Conservation (phyloP, 257 asterid genomes). For the Thymus mandschuricus region DNA sequence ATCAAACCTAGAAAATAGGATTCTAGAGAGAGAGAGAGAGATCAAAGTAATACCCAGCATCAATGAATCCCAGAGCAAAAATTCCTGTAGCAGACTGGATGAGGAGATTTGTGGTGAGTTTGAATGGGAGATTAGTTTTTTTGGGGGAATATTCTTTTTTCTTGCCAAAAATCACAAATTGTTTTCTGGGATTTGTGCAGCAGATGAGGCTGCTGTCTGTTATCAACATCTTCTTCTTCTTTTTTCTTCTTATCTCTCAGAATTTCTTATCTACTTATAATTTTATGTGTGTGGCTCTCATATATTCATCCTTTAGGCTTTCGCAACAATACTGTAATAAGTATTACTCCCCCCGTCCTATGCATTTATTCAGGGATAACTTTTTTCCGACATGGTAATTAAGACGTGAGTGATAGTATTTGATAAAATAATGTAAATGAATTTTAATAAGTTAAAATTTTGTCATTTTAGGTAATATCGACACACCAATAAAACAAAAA, state of each 20-base stretch:
- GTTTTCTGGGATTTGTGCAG: conserved; percentile 29
- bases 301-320: neutral
- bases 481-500: too few relatives aligned
- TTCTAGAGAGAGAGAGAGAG: too few relatives aligned
- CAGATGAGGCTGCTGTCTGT: conserved; percentile 24
- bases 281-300: conserved; percentile 32
- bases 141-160: conserved; percentile 43
- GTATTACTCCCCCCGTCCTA: too few relatives aligned
- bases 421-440: too few relatives aligned
- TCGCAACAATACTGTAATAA: neutral
- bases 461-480: too few relatives aligned
- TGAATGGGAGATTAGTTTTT: conserved; percentile 42
- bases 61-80: conserved; percentile 74
- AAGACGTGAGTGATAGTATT: too few relatives aligned
- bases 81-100: conserved; percentile 62
- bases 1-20: neutral
- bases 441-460: too few relatives aligned
- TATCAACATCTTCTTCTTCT: conserved; percentile 42
- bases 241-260: neutral
- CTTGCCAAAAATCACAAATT: conserved; percentile 37
- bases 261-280: conserved; percentile 21
- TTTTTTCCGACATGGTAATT: too few relatives aligned
- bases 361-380: too few relatives aligned
- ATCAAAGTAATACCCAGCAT: conserved; percentile 68
- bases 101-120: conserved; percentile 45